Percentiles rank a stretch among this genome's conserved stretches.
These are phyloP conservation scores for Geotrichum australiense DNA, from an alignment of 1,139 yeast genomes.

Conservation along the genomic window DNA sequence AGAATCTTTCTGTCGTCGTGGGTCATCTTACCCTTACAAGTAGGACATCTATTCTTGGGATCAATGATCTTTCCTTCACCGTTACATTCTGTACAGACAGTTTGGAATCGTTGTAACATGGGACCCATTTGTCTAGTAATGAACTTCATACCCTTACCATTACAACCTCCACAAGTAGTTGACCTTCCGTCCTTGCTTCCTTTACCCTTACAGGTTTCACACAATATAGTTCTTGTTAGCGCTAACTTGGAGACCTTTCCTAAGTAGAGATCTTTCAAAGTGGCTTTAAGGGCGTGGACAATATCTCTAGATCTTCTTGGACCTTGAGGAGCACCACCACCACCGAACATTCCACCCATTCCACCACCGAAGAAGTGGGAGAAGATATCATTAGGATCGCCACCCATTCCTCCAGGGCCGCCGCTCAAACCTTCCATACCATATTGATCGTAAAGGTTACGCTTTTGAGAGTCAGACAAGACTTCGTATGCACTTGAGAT, in stretches of 20 bases:
- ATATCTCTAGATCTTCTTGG: slow-evolving; percentile 74
- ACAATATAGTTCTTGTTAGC: slow-evolving; percentile 80
- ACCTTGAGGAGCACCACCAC: slow-evolving; percentile 67
- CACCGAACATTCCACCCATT: slow-evolving; percentile 42
- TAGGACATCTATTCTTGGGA: slow-evolving; percentile 82
- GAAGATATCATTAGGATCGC: slow-evolving; percentile 79
- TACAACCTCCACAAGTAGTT: slow-evolving; percentile 78
- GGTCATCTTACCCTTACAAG: slow-evolving; percentile 86
- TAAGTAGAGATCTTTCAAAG: slow-evolving; percentile 67
- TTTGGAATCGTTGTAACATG: slow-evolving; percentile 96
- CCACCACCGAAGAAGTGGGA: slow-evolving; percentile 72
- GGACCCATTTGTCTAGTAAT: slow-evolving; percentile 99
- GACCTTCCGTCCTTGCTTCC: slow-evolving; percentile 95
- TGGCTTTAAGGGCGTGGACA: slow-evolving; percentile 76
- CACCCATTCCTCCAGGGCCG: slow-evolving; percentile 71
- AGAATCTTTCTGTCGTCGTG: slow-evolving; percentile 82
- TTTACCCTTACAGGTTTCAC: slow-evolving; percentile 85
- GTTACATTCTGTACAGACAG: slow-evolving; percentile 85
- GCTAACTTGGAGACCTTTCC: slow-evolving; percentile 90
- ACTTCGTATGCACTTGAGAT: slow-evolving; percentile 78
- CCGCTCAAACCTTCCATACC: slow-evolving; percentile 90
- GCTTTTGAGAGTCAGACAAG: slow-evolving; percentile 77
- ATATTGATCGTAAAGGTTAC: slow-evolving; percentile 79
- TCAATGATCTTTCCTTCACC: slow-evolving; percentile 90
- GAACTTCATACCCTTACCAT: slow-evolving; percentile 86